Evolutionary conservation across 2,329 filamentous ascomycete species (phyloP).

Genomic region (Myotisia sp.): DNA sequence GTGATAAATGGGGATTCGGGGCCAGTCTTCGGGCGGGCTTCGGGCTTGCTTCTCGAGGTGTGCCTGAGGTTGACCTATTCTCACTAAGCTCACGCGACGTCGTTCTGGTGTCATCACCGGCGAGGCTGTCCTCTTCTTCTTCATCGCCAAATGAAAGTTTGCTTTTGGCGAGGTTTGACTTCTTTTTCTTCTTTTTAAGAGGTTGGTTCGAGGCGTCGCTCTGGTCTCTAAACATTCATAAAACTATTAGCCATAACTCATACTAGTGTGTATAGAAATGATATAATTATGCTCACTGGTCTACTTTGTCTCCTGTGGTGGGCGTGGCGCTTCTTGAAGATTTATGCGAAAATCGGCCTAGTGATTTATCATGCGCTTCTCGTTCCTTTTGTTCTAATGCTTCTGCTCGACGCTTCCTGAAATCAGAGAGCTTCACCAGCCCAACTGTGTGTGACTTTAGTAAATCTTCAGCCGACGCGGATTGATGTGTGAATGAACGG

Average conservation of each 20-base stretch:
- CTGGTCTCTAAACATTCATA: slow-evolving; percentile 43
- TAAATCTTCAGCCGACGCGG: slow-evolving; percentile 62
- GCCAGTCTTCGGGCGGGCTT: slow-evolving; percentile 23
- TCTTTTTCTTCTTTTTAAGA: slow-evolving; percentile 46
- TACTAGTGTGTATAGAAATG: not conserved
- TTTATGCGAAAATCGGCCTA: slow-evolving; percentile 29
- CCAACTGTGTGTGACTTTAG: slow-evolving; percentile 80
- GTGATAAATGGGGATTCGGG: slow-evolving; percentile 29
- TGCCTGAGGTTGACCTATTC: slow-evolving; percentile 25
- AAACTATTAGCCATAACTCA: slow-evolving; percentile 44
- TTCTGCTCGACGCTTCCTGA: slow-evolving; percentile 87
- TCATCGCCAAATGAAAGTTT: slow-evolving; percentile 48
- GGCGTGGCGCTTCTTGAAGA: slow-evolving; percentile 40
- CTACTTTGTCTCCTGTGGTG: slow-evolving; percentile 31
- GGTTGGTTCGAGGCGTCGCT: slow-evolving; percentile 29
- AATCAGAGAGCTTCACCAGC: slow-evolving; percentile 81
- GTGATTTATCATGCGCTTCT: slow-evolving; percentile 53
- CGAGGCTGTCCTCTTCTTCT: slow-evolving; percentile 48
- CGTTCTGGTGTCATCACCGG: slow-evolving; percentile 23
- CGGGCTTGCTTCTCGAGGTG: slow-evolving; percentile 21
- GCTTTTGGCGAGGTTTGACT: slow-evolving; percentile 41
- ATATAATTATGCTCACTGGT: slow-evolving; percentile 43
- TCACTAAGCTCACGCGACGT: slow-evolving; percentile 23
- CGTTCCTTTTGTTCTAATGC: slow-evolving; percentile 83
- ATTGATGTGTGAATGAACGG: slow-evolving; percentile 55